Conservation (phyloP, 2,329 filamentous ascomycete genomes). For the Curvularia eragrostidis region DNA sequence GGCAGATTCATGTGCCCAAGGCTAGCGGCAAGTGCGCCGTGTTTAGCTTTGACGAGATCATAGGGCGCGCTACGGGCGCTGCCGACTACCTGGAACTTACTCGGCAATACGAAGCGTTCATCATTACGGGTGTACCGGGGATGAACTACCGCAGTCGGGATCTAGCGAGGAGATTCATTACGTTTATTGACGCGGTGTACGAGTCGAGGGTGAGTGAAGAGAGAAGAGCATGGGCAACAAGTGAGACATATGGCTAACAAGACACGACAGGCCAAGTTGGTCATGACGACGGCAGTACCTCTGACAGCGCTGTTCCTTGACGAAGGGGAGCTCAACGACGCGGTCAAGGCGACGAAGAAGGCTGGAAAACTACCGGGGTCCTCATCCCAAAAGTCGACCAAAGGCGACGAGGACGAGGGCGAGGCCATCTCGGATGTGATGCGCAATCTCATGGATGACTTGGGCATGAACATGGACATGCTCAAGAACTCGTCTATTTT, state of each 20-base stretch:
- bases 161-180: slow-evolving; percentile 91
- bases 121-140: slow-evolving; percentile 87
- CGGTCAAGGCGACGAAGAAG: slow-evolving; percentile 52
- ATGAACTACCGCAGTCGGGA: slow-evolving; percentile 90
- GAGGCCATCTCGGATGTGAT: slow-evolving; percentile 70
- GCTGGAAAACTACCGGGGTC: slow-evolving; percentile 50
- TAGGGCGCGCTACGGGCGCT: slow-evolving; percentile 85
- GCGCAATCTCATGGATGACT: slow-evolving; percentile 83
- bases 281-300: slow-evolving; percentile 87
- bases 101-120: slow-evolving; percentile 87
- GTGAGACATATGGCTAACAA: slow-evolving; percentile 6
- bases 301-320: slow-evolving; percentile 86
- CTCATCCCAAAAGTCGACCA: slow-evolving; percentile 10
- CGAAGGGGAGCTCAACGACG: slow-evolving; percentile 55
- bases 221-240: too few species aligned
- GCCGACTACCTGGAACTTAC: slow-evolving; percentile 95
- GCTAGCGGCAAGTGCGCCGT: slow-evolving; percentile 87
- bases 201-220: slow-evolving; percentile 64
- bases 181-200: slow-evolving; percentile 96
- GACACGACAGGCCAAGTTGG: slow-evolving; percentile 77
- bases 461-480: slow-evolving; percentile 82
- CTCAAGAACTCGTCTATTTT: slow-evolving; percentile 88
- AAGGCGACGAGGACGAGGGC: slow-evolving; percentile 51
- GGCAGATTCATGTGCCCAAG: slow-evolving; percentile 83
- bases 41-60: slow-evolving; percentile 93